phyloP scores from a whole-genome alignment of 2,329 filamentous ascomycete species.

The Fusarium euwallaceae region DNA sequence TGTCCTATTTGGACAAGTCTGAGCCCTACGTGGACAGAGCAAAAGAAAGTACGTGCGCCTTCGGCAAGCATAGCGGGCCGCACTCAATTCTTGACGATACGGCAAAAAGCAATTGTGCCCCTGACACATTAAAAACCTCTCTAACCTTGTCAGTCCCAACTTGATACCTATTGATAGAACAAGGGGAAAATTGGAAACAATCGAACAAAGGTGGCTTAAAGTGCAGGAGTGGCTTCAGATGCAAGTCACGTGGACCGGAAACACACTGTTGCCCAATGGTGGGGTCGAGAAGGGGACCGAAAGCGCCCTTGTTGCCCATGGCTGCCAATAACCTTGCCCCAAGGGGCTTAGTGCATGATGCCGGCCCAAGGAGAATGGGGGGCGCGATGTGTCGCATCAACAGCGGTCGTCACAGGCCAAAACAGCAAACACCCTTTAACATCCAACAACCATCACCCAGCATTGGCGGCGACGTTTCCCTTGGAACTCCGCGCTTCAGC shows the following conservation, averaged over 20 bases:
- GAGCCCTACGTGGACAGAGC: background rate
- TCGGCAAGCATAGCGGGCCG: background rate
- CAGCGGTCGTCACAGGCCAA: constrained; percentile 45
- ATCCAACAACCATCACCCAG: constrained; percentile 38
- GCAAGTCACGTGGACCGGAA: constrained; percentile 38
- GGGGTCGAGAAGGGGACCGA: constrained; percentile 32
- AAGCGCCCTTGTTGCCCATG: constrained; percentile 49
- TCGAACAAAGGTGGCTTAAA: constrained; percentile 7
- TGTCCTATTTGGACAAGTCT: background rate
- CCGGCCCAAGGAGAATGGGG: constrained; percentile 46
- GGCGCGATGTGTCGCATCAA: constrained; percentile 48
- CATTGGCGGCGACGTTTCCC: constrained; percentile 43
- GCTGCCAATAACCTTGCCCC: constrained; percentile 45
- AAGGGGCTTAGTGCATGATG: constrained; percentile 39
- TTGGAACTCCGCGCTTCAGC: constrained; percentile 47
- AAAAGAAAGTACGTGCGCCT: background rate
- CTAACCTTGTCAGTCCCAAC: background rate
- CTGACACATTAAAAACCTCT: constrained; percentile 1
- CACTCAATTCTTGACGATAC: background rate
- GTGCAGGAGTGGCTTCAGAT: background rate
- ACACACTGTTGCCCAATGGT: constrained; percentile 43
- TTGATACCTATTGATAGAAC: constrained; percentile 5
- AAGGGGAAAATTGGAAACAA: constrained; percentile 18
- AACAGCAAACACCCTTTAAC: constrained; percentile 43
- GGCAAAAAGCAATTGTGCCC: background rate